phyloP scores from a whole-genome alignment of 805 yeast species.

The Lachancea fermentati region DNA sequence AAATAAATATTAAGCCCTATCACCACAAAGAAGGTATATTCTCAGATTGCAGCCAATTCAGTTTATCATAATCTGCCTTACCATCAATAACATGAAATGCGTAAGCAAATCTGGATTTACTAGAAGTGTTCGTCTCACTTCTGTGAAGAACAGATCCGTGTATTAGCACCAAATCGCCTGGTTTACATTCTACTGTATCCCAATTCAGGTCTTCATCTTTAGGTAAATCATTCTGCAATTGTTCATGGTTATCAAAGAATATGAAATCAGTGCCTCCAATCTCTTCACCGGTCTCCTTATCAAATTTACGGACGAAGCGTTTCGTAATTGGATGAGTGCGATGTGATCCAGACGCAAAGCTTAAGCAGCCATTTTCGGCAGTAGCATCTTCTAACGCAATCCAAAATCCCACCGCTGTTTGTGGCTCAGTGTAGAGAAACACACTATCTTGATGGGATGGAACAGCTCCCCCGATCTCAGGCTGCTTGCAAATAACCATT shows the following conservation, averaged over 20 bases:
- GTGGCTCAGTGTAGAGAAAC: constrained; percentile 67
- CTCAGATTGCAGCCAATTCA: constrained; percentile 61
- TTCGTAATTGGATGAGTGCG: constrained; percentile 48
- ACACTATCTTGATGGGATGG: constrained; percentile 76
- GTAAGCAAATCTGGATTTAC: constrained; percentile 62
- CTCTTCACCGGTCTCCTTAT: constrained; percentile 19
- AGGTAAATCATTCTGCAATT: constrained; percentile 20
- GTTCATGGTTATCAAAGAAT: constrained; percentile 22
- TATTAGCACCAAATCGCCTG: constrained; percentile 66
- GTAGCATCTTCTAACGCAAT: constrained; percentile 74
- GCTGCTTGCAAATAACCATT: constrained; percentile 77
- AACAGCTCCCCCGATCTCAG: constrained; percentile 65
- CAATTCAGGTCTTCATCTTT: constrained; percentile 27
- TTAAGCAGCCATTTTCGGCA: constrained; percentile 58
- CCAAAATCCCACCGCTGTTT: constrained; percentile 74
- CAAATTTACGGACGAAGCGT: constrained; percentile 51
- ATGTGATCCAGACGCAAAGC: constrained; percentile 68
- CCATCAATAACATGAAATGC: constrained; percentile 81
- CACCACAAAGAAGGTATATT: neutral
- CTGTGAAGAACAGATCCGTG: constrained; percentile 69
- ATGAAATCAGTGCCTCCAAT: constrained; percentile 53
- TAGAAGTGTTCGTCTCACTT: constrained; percentile 54
- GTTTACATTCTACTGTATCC: constrained; percentile 51
- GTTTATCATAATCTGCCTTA: constrained; percentile 48
- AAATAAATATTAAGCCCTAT: neutral